Evolutionary conservation across 768 basidiomycete species (phyloP).

Genomic region (Boletus reticuloceps): DNA sequence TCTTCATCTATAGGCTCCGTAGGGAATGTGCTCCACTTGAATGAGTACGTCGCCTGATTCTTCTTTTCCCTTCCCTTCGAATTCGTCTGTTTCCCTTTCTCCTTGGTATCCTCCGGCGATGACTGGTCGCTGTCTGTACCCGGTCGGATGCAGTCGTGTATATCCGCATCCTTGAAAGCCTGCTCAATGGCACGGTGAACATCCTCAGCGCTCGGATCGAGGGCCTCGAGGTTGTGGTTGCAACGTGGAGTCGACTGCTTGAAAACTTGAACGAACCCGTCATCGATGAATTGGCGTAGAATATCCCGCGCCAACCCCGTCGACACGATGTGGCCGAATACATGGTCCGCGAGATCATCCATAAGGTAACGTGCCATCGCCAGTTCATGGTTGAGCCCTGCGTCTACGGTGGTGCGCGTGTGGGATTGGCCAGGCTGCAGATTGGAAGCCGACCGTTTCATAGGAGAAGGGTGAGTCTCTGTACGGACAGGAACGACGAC

Average conservation of each 20-base stretch:
- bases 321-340: conserved; percentile 3
- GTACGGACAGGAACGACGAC: neutral
- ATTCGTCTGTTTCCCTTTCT: neutral
- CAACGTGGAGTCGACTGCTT: neutral
- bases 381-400: conserved; percentile 1
- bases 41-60: neutral
- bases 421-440: neutral
- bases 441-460: neutral
- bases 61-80: neutral
- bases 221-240: neutral
- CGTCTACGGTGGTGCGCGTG: neutral
- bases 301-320: neutral
- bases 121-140: neutral
- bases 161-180: neutral
- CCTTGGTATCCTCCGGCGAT: neutral
- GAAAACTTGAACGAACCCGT: neutral
- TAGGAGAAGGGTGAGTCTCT: neutral
- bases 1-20: neutral
- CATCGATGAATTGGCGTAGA: neutral
- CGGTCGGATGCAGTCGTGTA: neutral
- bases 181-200: neutral
- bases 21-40: conserved; percentile 2
- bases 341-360: conserved; percentile 4
- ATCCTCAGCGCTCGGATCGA: neutral
- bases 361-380: neutral